Conservation (phyloP, 139 green algal species). For the Yamagishiella unicocca region DNA sequence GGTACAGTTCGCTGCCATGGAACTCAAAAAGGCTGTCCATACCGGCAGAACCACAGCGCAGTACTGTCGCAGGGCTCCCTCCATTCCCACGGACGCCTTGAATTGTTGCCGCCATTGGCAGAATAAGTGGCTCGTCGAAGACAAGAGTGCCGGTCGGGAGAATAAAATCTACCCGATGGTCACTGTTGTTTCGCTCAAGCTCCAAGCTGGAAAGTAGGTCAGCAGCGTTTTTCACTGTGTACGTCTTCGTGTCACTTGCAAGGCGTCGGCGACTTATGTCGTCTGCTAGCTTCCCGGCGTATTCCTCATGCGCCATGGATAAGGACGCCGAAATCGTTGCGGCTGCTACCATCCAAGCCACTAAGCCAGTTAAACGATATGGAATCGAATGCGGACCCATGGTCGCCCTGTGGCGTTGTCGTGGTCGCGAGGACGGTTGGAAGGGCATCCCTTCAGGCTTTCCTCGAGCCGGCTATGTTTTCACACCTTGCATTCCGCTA, state of each 20-base stretch:
- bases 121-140: not conserved
- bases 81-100: not conserved
- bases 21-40: slow-evolving; percentile 14
- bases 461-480: not conserved
- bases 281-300: not conserved
- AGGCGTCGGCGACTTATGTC: no score
- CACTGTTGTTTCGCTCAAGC: no score
- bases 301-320: not conserved
- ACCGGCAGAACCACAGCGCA: not conserved
- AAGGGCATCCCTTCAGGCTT: not conserved
- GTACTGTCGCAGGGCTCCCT: not conserved
- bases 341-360: no score
- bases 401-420: no score
- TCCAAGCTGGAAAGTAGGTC: no score
- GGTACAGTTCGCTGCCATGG: not conserved
- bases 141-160: not conserved
- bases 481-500: no score
- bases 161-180: not conserved
- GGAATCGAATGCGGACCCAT: no score
- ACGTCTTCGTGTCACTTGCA: no score
- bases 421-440: not conserved
- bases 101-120: not conserved
- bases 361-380: no score
- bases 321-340: no score
- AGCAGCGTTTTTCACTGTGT: no score